Conservation (phyloP, 225 moss, liverwort and hornwort species). For the Ulota crispa region DNA sequence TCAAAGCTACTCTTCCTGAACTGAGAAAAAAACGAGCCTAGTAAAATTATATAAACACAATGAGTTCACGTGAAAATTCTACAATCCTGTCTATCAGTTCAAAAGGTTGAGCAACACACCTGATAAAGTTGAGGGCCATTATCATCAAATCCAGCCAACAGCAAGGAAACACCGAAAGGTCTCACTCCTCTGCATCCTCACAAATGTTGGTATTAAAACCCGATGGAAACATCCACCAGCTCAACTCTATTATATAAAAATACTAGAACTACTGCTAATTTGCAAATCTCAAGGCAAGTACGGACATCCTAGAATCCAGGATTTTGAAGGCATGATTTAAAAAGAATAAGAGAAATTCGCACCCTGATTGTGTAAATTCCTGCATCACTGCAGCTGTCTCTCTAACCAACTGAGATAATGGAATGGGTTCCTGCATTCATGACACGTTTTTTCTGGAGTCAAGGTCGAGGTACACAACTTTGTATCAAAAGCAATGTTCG, state of each 20-base stretch:
- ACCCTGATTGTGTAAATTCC: conserved; percentile 99
- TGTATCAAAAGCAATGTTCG: background rate
- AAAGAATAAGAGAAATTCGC: conserved; percentile 17
- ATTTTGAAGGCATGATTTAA: background rate
- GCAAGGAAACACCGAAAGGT: conserved; percentile 91
- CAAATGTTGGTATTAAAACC: background rate
- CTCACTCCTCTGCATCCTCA: conserved; percentile 77
- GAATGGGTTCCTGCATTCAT: conserved; percentile 51
- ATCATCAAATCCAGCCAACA: conserved; percentile 96
- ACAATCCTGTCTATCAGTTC: background rate
- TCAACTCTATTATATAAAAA: background rate
- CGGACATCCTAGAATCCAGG: background rate
- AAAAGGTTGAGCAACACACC: conserved; percentile 37
- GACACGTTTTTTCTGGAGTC: background rate
- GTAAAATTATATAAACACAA: background rate
- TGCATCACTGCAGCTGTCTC: conserved; percentile 78
- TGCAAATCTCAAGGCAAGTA: background rate
- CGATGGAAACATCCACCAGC: background rate
- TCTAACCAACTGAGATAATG: conserved; percentile 60
- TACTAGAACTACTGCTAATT: background rate
- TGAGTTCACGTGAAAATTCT: background rate
- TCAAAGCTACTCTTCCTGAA: background rate
- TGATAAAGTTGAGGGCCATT: conserved; percentile 97
- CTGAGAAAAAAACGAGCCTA: background rate
- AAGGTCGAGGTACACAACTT: background rate